Percentiles rank a stretch among this genome's conserved stretches.
These are phyloP conservation scores for Madurella fahalii DNA, from an alignment of 2,329 filamentous ascomycete species.

Conservation along the genomic window DNA sequence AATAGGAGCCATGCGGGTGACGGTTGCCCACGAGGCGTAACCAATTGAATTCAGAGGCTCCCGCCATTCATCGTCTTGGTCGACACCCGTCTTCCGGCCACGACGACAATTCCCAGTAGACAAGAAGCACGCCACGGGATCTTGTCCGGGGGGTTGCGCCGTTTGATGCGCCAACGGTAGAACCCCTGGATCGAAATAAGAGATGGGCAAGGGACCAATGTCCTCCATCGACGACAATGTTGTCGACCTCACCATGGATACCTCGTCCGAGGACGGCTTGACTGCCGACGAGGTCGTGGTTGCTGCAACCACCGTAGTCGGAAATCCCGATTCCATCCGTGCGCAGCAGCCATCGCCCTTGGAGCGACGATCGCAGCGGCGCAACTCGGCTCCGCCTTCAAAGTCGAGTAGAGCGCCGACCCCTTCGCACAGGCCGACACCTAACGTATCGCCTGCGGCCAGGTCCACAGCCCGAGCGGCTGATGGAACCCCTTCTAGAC, in stretches of 20 bases:
- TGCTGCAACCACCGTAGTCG: neutral
- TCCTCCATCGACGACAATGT: neutral
- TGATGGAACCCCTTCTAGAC: conserved; percentile 18
- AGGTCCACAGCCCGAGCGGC: neutral
- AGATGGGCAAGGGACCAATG: conserved; percentile 8
- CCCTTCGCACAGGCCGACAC: neutral
- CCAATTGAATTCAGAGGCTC: neutral
- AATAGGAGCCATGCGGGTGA: neutral
- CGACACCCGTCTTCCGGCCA: neutral
- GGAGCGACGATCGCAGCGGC: neutral
- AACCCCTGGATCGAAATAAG: neutral
- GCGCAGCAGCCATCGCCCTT: neutral
- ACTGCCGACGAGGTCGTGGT: conserved; percentile 12
- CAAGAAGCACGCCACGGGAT: neutral
- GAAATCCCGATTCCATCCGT: neutral
- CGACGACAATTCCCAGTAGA: neutral
- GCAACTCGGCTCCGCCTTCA: neutral
- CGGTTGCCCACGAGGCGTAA: neutral
- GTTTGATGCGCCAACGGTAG: conserved; percentile 1
- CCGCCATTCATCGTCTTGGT: neutral
- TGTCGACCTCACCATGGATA: conserved; percentile 18
- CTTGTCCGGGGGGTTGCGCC: neutral
- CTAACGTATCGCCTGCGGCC: conserved; percentile 6
- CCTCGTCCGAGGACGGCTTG: conserved; percentile 7
- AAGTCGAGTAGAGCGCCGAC: conserved; percentile 5